phyloP scores from a whole-genome alignment of 2,329 filamentous ascomycete genomes.

The Fusarium veterinarium region DNA sequence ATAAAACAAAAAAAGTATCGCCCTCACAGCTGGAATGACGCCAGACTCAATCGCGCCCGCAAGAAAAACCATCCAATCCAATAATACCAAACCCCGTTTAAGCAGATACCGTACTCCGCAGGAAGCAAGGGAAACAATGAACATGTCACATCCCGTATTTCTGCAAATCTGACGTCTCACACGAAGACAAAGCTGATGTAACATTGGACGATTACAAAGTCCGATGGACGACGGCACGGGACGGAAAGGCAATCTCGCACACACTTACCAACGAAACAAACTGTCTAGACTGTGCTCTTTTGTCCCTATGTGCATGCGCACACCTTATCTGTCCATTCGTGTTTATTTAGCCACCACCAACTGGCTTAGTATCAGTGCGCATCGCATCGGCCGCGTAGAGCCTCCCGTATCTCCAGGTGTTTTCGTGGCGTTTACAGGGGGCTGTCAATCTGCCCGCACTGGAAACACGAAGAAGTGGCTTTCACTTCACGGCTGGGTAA shows the following conservation, averaged over 20 bases:
- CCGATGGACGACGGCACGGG: conserved; percentile 1
- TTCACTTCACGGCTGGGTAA: not conserved
- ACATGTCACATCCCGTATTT: conserved; percentile 6
- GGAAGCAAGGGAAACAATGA: conserved; percentile 3
- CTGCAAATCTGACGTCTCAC: conserved; percentile 1
- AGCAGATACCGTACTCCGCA: not conserved
- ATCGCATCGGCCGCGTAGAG: not conserved
- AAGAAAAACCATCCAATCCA: not conserved
- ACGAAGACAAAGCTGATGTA: not conserved
- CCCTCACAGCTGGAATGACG: conserved; percentile 22
- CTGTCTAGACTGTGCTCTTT: not conserved
- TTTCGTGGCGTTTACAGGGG: not conserved
- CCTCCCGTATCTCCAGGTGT: not conserved
- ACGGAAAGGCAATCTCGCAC: conserved; percentile 5
- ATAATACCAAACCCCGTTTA: not conserved
- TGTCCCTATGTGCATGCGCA: not conserved
- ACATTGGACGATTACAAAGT: not conserved
- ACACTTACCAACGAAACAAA: not conserved
- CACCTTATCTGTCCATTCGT: not conserved
- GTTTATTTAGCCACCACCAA: not conserved
- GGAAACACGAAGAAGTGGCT: not conserved
- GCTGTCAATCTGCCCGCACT: not conserved
- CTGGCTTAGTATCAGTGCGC: not conserved
- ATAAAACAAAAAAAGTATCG: not conserved
- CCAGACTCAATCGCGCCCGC: not conserved